Base-by-base conservation (phyloP, 495 filamentous ascomycete species). In the Aspergillus carlsbadensis region DNA sequence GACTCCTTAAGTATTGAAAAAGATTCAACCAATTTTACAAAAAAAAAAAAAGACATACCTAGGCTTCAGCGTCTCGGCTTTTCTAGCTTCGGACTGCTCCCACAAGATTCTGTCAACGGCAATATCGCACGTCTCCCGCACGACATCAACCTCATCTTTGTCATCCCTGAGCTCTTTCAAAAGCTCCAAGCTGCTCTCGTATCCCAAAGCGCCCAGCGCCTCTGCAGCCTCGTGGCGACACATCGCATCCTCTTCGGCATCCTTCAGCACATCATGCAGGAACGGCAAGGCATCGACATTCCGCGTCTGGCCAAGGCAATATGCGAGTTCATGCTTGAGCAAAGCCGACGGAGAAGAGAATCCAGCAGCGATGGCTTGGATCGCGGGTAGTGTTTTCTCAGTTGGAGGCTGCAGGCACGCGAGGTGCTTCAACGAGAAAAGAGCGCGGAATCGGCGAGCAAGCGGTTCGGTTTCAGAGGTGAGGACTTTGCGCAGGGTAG, bases 51-150 rank as follows among this genome's bases (percentile, higher is more conserved):
- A 15, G 41, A 52, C 74, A 52, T 75, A 92, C 91, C 90, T 96
- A 56, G 87, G 77, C 67, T 85, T 85, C 62, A 96, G 70, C 60
- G 85, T 85, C 74, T 97, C 93, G 10, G 70, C 70, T 66, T 85
- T 86, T 42, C 81, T 78, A 64, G 84, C 78, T 63, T 87, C 81
- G 4, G 86, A 87, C 58, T 88, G 87, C 76, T 92, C 90, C 94
- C 94, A 99, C 66, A 93, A 78, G 66, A 99, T 96, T 62, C 94
- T 82, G 50, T 88, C 91, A 36, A 98, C 89, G 0, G 94, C 95
- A 65, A 99, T 91, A 61, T 98, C 94, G 69, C 94, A 99, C 10
- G 94, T 99, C 78, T 99, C 91, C 29, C 82, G 81, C n/a, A 99
- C 85, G 15, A 92, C 88, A 17, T 86, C 84, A 31, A 81, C 78